These are phyloP conservation scores for Suhomyces kilbournensis DNA, from an alignment of 805 yeast genomes.

Conservation along the genomic window DNA sequence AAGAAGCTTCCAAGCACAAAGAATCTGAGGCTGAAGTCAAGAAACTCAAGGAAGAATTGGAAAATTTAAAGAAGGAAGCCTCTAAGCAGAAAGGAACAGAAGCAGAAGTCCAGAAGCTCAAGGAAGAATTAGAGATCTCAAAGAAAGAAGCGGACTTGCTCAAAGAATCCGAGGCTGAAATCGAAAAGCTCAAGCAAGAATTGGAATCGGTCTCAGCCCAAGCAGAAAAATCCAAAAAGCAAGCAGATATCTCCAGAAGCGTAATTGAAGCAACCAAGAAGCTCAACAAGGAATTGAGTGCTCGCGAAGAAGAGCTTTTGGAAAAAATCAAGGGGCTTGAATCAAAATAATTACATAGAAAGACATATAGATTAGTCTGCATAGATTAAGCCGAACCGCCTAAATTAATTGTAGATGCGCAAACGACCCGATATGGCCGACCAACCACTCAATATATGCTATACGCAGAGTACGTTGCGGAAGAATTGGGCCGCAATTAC, in stretches of 20 bases:
- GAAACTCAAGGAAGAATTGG: not conserved
- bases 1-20: not conserved
- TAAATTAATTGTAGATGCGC: not conserved
- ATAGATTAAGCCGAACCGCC: not conserved
- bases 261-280: not conserved
- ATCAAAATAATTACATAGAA: not conserved
- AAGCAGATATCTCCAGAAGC: not conserved
- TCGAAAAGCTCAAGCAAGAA: not conserved
- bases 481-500: not conserved
- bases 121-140: not conserved
- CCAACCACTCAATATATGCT: not conserved
- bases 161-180: not conserved
- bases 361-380: not conserved
- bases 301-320: not conserved
- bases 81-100: not conserved
- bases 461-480: no score
- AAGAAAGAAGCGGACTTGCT: not conserved
- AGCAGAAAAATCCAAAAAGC: constrained; percentile 1
- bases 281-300: constrained; percentile 1
- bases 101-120: not conserved
- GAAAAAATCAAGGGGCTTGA: not conserved
- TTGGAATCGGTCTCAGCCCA: not conserved
- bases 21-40: not conserved
- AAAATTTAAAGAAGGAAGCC: not conserved
- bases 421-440: not conserved